A percentile compares a stretch with the other conserved stretches of the same genome.
Conservation (phyloP, 1,284 basidiomycete species). For the Puccinia brachypodii region DNA sequence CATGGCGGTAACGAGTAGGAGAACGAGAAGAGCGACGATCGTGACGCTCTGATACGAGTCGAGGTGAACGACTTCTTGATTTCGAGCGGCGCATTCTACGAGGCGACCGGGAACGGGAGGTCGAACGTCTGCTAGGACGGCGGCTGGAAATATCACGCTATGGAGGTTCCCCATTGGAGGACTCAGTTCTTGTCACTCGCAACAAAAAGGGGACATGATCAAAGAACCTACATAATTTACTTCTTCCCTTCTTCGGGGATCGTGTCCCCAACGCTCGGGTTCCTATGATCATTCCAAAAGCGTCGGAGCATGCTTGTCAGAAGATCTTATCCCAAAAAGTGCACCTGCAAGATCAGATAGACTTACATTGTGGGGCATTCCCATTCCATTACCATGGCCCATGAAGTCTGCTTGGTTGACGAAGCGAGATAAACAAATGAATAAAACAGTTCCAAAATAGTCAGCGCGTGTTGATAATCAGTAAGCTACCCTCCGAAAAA, state of each 20-base stretch:
- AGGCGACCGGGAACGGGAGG: constrained; percentile 44
- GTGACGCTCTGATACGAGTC: constrained; percentile 1
- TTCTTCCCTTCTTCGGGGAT: constrained; percentile 38
- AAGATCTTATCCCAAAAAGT: not conserved
- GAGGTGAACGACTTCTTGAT: constrained; percentile 40
- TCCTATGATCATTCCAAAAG: constrained; percentile 14
- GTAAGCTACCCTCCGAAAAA: not conserved
- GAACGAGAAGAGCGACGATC: constrained; percentile 28
- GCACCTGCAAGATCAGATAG: not conserved
- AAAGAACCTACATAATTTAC: constrained; percentile 17
- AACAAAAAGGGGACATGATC: not conserved
- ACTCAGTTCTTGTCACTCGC: not conserved
- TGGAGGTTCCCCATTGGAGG: not conserved
- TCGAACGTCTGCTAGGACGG: constrained; percentile 17
- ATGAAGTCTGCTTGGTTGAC: not conserved
- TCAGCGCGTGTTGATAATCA: not conserved
- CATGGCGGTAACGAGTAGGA: constrained; percentile 10
- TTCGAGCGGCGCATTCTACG: constrained; percentile 35
- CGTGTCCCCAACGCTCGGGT: constrained; percentile 36
- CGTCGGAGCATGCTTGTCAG: not conserved
- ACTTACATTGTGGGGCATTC: not conserved
- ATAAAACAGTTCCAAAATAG: no score
- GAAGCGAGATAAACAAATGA: not conserved
- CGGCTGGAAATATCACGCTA: constrained; percentile 12
- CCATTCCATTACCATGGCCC: not conserved